Conservation (phyloP, 495 filamentous ascomycete species). For the Articulospora tetracladia region DNA sequence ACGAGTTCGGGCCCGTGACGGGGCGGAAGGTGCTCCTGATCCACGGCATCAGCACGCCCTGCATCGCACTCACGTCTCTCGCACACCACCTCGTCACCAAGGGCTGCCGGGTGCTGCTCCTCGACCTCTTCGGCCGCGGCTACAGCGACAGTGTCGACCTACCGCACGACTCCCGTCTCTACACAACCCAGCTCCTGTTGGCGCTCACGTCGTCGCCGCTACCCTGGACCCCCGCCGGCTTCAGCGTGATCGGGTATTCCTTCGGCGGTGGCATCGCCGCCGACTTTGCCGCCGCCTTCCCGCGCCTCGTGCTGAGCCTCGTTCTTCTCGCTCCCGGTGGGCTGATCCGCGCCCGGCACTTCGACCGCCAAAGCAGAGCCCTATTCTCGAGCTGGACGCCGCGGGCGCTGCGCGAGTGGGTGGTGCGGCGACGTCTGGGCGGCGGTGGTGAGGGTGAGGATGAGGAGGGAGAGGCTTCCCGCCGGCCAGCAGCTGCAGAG, state of each 20-base stretch:
- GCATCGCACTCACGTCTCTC: conserved; percentile 63
- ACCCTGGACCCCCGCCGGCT: conserved; percentile 38
- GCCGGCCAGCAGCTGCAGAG: not conserved
- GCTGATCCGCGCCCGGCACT: conserved; percentile 61
- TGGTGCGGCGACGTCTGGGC: conserved; percentile 53
- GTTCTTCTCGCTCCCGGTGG: conserved; percentile 75
- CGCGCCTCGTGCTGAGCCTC: conserved; percentile 59
- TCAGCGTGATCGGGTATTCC: conserved; percentile 78
- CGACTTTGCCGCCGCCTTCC: conserved; percentile 70
- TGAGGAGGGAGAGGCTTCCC: not conserved
- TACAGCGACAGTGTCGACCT: conserved; percentile 40
- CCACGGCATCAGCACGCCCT: conserved; percentile 85
- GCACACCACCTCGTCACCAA: conserved; percentile 65
- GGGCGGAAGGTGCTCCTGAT: conserved; percentile 77
- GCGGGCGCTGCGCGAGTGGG: conserved; percentile 44
- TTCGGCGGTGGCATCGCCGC: conserved; percentile 77
- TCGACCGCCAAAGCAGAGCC: conserved; percentile 53
- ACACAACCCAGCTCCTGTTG: conserved; percentile 67
- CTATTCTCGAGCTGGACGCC: conserved; percentile 62
- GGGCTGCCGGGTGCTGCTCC: conserved; percentile 77
- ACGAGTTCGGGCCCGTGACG: conserved; percentile 84
- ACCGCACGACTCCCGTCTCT: conserved; percentile 71
- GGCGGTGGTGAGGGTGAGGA: not conserved
- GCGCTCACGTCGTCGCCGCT: conserved; percentile 63
- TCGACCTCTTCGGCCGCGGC: conserved; percentile 31